phyloP scores from a whole-genome alignment of 768 basidiomycete genomes.

The Leccinum disarticulatum region DNA sequence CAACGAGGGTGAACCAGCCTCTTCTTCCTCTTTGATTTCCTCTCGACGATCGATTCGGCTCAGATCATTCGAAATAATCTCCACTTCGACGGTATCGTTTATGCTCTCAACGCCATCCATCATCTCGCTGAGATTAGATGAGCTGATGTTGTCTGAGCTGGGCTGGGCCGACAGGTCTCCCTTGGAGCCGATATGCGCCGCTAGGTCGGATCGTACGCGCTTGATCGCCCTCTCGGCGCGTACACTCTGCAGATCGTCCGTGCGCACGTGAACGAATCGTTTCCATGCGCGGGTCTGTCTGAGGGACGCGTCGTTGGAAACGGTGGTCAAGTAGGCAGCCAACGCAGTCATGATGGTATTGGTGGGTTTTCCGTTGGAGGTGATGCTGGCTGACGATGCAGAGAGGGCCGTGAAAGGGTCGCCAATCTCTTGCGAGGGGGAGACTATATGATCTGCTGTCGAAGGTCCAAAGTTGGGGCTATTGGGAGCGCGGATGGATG shows the following conservation, averaged over 20 bases:
- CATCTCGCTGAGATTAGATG: constrained; percentile 33
- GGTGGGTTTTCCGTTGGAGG: constrained; percentile 26
- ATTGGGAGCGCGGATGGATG: constrained; percentile 35
- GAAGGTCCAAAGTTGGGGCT: constrained; percentile 33
- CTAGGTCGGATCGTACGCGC: constrained; percentile 81
- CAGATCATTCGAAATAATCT: constrained; percentile 17
- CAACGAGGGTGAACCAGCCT: too few relatives aligned
- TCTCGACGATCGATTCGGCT: constrained; percentile 19
- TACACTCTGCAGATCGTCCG: constrained; percentile 85
- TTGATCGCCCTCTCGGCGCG: constrained; percentile 87
- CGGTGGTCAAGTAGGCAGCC: constrained; percentile 75
- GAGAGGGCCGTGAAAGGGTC: constrained; percentile 60
- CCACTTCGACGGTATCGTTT: constrained; percentile 25
- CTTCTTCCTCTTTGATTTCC: not conserved
- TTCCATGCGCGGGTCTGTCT: constrained; percentile 75
- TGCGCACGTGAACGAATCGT: constrained; percentile 80
- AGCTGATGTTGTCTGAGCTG: constrained; percentile 29
- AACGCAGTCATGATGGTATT: constrained; percentile 63
- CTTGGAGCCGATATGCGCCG: constrained; percentile 58
- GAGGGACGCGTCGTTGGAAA: constrained; percentile 66
- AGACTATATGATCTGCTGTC: constrained; percentile 38
- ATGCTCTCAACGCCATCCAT: constrained; percentile 33
- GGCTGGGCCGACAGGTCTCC: constrained; percentile 24
- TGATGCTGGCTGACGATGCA: constrained; percentile 26
- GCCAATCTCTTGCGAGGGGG: constrained; percentile 54